A percentile compares a stretch with the other conserved stretches of the same genome.
Evolutionary conservation across 148 eudicot genomes (phyloP).

Genomic region (Euryodendron excelsum): DNA sequence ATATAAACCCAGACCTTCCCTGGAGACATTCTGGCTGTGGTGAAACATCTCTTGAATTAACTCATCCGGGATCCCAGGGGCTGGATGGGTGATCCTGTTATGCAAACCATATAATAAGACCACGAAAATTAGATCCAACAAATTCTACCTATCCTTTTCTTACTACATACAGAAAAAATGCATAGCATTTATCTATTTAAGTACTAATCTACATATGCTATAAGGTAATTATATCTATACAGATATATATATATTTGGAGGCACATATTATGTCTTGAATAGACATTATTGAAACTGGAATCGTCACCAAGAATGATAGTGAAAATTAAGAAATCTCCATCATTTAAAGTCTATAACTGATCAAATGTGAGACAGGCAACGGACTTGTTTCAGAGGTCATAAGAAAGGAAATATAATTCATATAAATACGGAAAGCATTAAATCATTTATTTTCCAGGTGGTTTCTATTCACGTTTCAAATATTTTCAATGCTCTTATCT

Average conservation of each 20-base stretch:
- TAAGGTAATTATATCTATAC: neutral
- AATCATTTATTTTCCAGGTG: neutral
- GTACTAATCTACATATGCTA: neutral
- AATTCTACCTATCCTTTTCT: neutral
- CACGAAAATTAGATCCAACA: neutral
- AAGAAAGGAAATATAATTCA: neutral
- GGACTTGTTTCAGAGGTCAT: neutral
- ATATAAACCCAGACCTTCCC: conserved; percentile 84
- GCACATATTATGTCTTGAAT: neutral
- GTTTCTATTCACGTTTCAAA: neutral
- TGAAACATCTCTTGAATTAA: conserved; percentile 82
- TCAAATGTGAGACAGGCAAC: neutral
- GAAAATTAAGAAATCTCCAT: neutral
- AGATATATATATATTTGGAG: neutral
- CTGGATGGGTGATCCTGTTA: conserved; percentile 79
- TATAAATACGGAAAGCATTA: neutral
- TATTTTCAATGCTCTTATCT: neutral
- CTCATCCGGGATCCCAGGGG: conserved; percentile 80
- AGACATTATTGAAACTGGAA: neutral
- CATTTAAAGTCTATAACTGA: neutral
- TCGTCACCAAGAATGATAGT: neutral
- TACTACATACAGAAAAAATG: neutral
- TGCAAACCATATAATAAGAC: conserved; percentile 10
- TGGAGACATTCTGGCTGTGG: conserved; percentile 56
- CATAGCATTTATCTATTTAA: neutral